phyloP scores from a whole-genome alignment of 2,329 filamentous ascomycete genomes.

The Scopulariopsis brevicaulis region DNA sequence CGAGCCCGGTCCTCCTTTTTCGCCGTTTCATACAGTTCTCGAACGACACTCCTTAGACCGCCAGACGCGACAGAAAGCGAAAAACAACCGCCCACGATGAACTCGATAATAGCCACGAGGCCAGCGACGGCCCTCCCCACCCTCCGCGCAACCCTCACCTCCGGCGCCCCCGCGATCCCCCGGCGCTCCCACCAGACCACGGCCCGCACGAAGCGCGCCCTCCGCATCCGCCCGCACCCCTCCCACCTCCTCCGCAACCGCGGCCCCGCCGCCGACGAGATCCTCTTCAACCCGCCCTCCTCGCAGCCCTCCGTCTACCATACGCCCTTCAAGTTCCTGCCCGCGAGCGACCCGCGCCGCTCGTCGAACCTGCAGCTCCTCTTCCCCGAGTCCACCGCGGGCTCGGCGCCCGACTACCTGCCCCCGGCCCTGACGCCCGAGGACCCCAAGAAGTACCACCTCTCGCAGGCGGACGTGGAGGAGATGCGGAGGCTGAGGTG shows the following conservation, averaged over 20 bases:
- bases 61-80: too few species aligned
- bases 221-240: constrained; percentile 49
- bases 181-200: constrained; percentile 37
- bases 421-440: constrained; percentile 17
- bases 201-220: constrained; percentile 40
- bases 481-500: constrained; percentile 47
- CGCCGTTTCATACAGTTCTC: not conserved
- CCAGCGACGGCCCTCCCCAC: constrained; percentile 20
- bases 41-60: not conserved
- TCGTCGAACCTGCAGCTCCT: constrained; percentile 34
- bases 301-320: constrained; percentile 45
- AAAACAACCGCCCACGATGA: constrained; percentile 15
- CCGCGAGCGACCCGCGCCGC: constrained; percentile 41
- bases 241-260: constrained; percentile 38
- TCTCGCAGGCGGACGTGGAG: constrained; percentile 41
- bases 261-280: constrained; percentile 17
- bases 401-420: constrained; percentile 12
- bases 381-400: constrained; percentile 18
- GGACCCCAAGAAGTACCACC: constrained; percentile 28
- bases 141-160: constrained; percentile 10
- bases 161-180: constrained; percentile 11
- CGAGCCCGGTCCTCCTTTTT: not conserved
- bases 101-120: constrained; percentile 20
- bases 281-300: constrained; percentile 47
- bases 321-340: constrained; percentile 57